Base-by-base conservation (phyloP, 345 rosid genomes). In the Odontarrhena argentea region DNA sequence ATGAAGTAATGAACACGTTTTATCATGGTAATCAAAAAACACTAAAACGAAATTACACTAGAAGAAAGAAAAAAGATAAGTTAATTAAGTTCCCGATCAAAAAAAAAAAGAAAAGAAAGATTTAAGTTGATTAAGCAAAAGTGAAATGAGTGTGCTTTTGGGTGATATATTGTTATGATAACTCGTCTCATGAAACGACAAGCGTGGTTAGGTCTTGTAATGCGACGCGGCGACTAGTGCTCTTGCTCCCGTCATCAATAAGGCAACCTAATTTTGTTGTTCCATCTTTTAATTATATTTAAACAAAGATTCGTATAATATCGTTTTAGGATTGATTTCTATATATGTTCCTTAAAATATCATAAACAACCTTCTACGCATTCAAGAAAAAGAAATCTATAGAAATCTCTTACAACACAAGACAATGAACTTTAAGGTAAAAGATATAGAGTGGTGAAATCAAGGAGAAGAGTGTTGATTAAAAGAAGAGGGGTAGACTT, bases 181-280 rank as follows among this genome's bases (percentile, higher is more conserved):
- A 67, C 46, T 74, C 38, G 77, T 67, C 69, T 46, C 59, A 67
- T 67, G 73, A 67, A 67, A 74, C 73, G 77, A 74, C 77, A 74
- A 67, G 68, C 64, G 60, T 54, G 25, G 73, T 74, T 74, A 74
- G 73, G 77, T 67, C 60, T 60, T 67, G 63, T 25, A 54, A 41
- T 60, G 77, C 68, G 77, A 74, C 73, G 77, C 73, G 77, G 73
- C 77, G 38, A 67, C 77, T 54, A 61, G 65, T 74, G 77, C 64
- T 46, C 53, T 60, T 60, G 32, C 22, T 67, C 50, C 40, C 52
- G 64, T 67, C 68, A 53, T 55, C 63, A 50, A 15, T 59, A 57
- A 58, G 26, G 37, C 56, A 61, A 43, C 62, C 67, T 73, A 7
- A 61, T 65, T 73, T 73, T 71, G 49, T 13, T 58, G 56, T 50